Conservation (phyloP, 768 basidiomycete species). For the Symmetrospora coprosmae region DNA sequence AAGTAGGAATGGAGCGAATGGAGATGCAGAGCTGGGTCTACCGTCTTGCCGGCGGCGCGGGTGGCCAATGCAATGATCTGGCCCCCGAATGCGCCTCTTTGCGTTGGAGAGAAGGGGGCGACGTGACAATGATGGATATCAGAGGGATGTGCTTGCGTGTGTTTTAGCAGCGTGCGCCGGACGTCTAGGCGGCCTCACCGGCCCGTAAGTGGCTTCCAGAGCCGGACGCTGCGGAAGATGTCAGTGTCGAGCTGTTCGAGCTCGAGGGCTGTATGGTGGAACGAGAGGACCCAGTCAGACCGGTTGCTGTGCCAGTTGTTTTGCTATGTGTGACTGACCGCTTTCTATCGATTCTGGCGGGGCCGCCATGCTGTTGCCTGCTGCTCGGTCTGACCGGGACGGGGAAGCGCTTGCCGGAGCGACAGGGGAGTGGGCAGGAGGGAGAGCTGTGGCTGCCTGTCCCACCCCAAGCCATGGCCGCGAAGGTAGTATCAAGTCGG, state of each 20-base stretch:
- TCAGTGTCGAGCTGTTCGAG: conserved; percentile 24
- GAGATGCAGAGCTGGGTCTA: conserved; percentile 22
- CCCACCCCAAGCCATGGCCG: too few species aligned
- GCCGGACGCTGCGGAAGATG: conserved; percentile 20
- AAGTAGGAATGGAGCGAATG: conserved; percentile 31
- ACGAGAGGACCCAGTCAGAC: too few species aligned
- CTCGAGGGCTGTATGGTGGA: conserved; percentile 17
- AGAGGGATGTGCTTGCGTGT: background rate
- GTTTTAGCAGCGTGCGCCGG: background rate
- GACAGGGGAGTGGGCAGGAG: too few species aligned
- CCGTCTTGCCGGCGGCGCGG: conserved; percentile 27
- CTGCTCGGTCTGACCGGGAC: too few species aligned
- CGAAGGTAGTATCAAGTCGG: too few species aligned
- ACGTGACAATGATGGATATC: background rate
- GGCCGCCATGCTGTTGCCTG: background rate
- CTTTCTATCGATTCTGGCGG: background rate
- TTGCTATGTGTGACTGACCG: too few species aligned
- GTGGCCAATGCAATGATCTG: conserved; percentile 32
- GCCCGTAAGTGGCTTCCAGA: conserved; percentile 21
- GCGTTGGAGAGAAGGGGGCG: background rate
- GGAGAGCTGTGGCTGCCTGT: too few species aligned
- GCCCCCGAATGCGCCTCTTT: background rate
- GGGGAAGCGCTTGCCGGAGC: too few species aligned
- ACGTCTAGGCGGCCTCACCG: background rate
- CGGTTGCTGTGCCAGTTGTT: too few species aligned